Base-by-base conservation (phyloP, 768 basidiomycete genomes). In the Pleurotus djamor region DNA sequence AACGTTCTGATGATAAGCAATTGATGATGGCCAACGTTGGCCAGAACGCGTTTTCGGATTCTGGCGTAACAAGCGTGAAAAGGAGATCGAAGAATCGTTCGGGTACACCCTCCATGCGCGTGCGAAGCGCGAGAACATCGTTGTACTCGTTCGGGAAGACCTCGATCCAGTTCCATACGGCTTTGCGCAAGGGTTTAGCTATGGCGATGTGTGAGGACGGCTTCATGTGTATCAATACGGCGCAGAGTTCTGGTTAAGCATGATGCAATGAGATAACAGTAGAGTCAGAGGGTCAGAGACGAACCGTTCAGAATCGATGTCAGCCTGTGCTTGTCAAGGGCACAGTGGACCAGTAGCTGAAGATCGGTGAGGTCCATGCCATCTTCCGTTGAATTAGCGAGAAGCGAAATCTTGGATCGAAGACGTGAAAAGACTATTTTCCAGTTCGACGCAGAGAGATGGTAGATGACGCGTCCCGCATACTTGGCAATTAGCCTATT, bases 141-240 rank as follows among this genome's bases (percentile, higher is more conserved):
- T 88, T 87, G 69, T 87, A 96, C 68, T 97, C 92, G 4, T 77
- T 74, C 0, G 92, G 88, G 66, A 88, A 91, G 21, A 83, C 76
- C 34, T 89, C 86, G 35, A 96, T 86, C 93, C 93, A 96, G 62
- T 89, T 93, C 94, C 94, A 96, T 32, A 96, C 77, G 1, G 91
- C 92, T 33, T 82, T 79, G 17, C 92, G 84, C 37, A 96, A 79
- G 32, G 89, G 84, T 32, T 83, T 76, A 0, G 92, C 85, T 50
- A 95, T 80, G 0, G 89, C 86, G 12, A 82, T 71, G 59, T 93
- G 92, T 0, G 87, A 83, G 43, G 91, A 86, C 36, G 78, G 80
- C 63, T 84, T 85, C 86, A 96, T 89, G 67, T 89, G 91, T 21
- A 96, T 84, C 33, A 96, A 83, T 4, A 92, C 77, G 1, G 90